Percentiles rank a stretch among this genome's conserved stretches.
phyloP scores from a whole-genome alignment of 306 rosid species.

The Elaeagnus macrophylla region DNA sequence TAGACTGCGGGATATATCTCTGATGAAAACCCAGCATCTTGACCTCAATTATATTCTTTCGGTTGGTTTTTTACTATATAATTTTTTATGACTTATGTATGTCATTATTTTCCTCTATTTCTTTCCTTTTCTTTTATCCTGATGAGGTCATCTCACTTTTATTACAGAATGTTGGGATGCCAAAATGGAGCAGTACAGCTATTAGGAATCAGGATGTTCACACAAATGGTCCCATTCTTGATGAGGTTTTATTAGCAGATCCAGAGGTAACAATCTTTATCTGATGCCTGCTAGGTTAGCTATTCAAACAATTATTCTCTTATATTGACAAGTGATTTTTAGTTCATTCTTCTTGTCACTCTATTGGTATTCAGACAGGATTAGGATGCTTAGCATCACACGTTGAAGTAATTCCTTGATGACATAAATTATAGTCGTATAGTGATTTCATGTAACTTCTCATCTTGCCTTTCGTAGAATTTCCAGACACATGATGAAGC shows the following conservation, averaged over 20 bases:
- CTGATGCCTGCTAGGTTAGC: slow-evolving; percentile 5
- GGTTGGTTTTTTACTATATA: slow-evolving; percentile 38
- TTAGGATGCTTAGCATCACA: slow-evolving; percentile 2
- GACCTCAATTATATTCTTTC: slow-evolving; percentile 67
- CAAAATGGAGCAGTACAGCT: slow-evolving; percentile 84
- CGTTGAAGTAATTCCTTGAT: not conserved
- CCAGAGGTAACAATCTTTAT: slow-evolving; percentile 52
- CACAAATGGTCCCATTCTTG: slow-evolving; percentile 85
- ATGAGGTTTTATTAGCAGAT: slow-evolving; percentile 76
- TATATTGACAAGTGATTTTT: not conserved
- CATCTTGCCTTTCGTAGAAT: not conserved
- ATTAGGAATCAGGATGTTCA: slow-evolving; percentile 86
- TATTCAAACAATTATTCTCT: not conserved
- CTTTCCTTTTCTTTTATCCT: slow-evolving; percentile 4
- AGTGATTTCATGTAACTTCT: not conserved
- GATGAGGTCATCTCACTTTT: slow-evolving; percentile 16
- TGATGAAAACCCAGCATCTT: slow-evolving; percentile 88
- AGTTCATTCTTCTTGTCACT: not conserved
- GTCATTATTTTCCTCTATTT: slow-evolving; percentile 1
- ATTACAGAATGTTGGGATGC: slow-evolving; percentile 68
- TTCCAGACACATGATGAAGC: no score
- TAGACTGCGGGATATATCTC: slow-evolving; percentile 78
- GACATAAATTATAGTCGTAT: not conserved
- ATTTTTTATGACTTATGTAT: slow-evolving; percentile 6
- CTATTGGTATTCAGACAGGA: not conserved